Percentiles rank a stretch among this genome's conserved stretches.
These are phyloP conservation scores for Populus simonii DNA, from an alignment of 345 rosid genomes.

Conservation along the genomic window DNA sequence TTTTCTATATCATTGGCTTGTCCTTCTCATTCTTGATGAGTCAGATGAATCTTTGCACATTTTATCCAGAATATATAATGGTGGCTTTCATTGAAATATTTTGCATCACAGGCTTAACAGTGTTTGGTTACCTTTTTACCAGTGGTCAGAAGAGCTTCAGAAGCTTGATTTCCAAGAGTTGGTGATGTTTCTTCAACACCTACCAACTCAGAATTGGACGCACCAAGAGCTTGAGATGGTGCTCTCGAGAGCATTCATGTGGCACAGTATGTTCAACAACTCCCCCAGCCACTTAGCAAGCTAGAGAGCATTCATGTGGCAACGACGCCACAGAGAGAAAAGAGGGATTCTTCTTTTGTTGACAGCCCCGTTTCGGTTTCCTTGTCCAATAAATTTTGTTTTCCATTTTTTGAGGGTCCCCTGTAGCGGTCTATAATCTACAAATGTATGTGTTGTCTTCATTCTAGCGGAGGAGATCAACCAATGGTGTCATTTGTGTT, in stretches of 20 bases:
- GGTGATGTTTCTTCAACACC: slow-evolving; percentile 98
- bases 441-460: not conserved
- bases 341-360: not conserved
- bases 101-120: not conserved
- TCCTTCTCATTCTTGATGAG: not conserved
- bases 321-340: slow-evolving; percentile 51
- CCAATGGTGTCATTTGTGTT: not conserved
- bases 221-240: slow-evolving; percentile 92
- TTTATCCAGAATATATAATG: not conserved
- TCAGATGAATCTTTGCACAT: not conserved
- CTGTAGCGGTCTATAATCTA: not conserved
- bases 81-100: not conserved
- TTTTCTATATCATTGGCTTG: not conserved
- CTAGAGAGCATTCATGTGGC: slow-evolving; percentile 76
- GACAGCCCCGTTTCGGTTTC: not conserved
- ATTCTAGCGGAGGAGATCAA: not conserved
- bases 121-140: slow-evolving; percentile 2
- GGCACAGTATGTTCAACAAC: slow-evolving; percentile 92
- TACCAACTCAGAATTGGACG: slow-evolving; percentile 83
- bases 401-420: not conserved
- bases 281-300: slow-evolving; percentile 64
- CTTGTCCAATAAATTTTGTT: not conserved
- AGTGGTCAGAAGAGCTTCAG: slow-evolving; percentile 93
- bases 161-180: slow-evolving; percentile 94
- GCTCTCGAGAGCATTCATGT: slow-evolving; percentile 78